A percentile compares a stretch with the other conserved stretches of the same genome.
These are phyloP conservation scores for Vicia faba DNA, from an alignment of 306 rosid species.

Conservation along the genomic window DNA sequence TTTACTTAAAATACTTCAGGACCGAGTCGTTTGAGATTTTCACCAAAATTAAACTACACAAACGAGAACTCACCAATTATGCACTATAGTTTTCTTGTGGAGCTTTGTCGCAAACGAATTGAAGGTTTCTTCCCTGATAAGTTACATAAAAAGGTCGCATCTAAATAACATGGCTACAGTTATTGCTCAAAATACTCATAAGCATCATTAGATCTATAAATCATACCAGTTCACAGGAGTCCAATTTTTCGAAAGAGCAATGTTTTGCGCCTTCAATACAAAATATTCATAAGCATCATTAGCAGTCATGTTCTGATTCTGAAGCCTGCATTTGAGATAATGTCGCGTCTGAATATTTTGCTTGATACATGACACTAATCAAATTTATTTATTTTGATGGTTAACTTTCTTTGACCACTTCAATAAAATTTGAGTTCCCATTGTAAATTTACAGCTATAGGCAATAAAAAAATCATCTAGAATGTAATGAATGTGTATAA, in stretches of 20 bases:
- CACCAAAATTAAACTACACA: conserved; percentile 13
- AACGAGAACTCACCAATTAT: conserved; percentile 72
- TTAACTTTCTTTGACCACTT: conserved; percentile 2
- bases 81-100: conserved; percentile 84
- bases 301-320: conserved; percentile 57
- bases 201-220: background rate
- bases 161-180: conserved; percentile 7
- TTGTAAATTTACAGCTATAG: conserved; percentile 1
- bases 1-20: conserved; percentile 26
- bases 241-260: conserved; percentile 80
- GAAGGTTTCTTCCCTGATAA: conserved; percentile 97
- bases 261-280: conserved; percentile 84
- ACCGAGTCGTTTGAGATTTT: conserved; percentile 17
- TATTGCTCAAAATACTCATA: too few species aligned
- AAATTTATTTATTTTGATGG: conserved; percentile 14
- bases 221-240: conserved; percentile 95
- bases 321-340: conserved; percentile 65
- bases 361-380: conserved; percentile 31
- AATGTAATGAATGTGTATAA: conserved; percentile 25
- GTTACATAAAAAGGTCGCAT: conserved; percentile 34
- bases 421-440: conserved; percentile 21
- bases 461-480: background rate
- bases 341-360: conserved; percentile 26
- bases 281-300: conserved; percentile 81
- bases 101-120: conserved; percentile 66